These are phyloP conservation scores for Ophiostoma novo-ulmi DNA, from an alignment of 2,329 filamentous ascomycete genomes.

Conservation along the genomic window DNA sequence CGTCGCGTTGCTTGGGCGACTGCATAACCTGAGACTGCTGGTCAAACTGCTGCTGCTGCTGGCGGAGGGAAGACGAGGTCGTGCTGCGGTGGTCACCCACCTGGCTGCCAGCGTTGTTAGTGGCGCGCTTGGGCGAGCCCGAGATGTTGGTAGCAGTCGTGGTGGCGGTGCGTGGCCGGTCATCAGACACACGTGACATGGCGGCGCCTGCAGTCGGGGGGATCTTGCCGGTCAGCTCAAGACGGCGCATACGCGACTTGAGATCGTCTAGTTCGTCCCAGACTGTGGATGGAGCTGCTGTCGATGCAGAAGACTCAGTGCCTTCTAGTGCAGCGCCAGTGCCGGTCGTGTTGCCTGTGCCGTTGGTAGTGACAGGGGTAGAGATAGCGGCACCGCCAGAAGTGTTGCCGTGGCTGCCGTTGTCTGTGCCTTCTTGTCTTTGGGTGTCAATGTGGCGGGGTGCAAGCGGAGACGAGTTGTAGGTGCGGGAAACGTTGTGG, in stretches of 20 bases:
- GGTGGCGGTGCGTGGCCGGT: slow-evolving; percentile 83
- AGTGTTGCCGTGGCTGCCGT: not conserved
- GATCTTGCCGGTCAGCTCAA: slow-evolving; percentile 84
- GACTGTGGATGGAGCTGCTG: slow-evolving; percentile 82
- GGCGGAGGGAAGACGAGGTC: slow-evolving; percentile 45
- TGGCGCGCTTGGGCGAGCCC: slow-evolving; percentile 73
- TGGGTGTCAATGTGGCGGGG: slow-evolving; percentile 39
- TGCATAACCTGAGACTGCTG: slow-evolving; percentile 30
- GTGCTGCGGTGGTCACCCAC: slow-evolving; percentile 43
- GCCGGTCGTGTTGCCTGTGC: not conserved
- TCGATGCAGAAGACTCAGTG: slow-evolving; percentile 83
- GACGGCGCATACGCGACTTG: slow-evolving; percentile 83
- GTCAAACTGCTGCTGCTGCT: slow-evolving; percentile 46
- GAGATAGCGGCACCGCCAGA: slow-evolving; percentile 26
- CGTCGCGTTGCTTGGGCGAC: slow-evolving; percentile 43
- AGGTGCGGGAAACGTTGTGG: slow-evolving; percentile 42
- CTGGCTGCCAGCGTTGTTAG: slow-evolving; percentile 37
- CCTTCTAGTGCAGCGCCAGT: slow-evolving; percentile 46
- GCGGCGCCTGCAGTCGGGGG: slow-evolving; percentile 77
- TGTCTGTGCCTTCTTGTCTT: slow-evolving; percentile 34
- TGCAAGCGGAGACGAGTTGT: slow-evolving; percentile 58
- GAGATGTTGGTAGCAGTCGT: slow-evolving; percentile 89
- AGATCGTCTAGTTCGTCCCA: slow-evolving; percentile 97
- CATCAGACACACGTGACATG: slow-evolving; percentile 66
- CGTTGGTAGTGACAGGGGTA: not conserved